These are phyloP conservation scores for Seiridium cupressi DNA, from an alignment of 2,329 filamentous ascomycete genomes.

Conservation along the genomic window DNA sequence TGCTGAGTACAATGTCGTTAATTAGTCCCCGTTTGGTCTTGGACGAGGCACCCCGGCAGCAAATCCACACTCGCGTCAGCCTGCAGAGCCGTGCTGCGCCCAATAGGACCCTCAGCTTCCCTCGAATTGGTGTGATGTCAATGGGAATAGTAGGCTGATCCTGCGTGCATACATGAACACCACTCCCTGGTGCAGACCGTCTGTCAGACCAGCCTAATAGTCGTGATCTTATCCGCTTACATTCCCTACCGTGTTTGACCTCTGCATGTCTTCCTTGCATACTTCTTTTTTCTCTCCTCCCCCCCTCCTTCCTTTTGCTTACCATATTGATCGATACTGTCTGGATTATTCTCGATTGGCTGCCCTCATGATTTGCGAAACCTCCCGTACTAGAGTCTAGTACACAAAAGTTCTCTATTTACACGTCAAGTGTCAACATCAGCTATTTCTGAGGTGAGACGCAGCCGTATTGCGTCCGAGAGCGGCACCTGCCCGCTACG, in stretches of 20 bases:
- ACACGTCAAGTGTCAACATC: neutral
- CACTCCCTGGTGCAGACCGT: neutral
- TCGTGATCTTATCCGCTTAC: constrained; percentile 1
- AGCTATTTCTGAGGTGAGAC: neutral
- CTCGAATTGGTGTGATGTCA: constrained; percentile 6
- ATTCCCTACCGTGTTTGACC: neutral
- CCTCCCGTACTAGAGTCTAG: neutral
- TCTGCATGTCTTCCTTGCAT: neutral
- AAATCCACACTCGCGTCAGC: constrained; percentile 1
- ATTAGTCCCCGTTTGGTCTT: neutral
- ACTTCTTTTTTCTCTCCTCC: neutral
- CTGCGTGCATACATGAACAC: constrained; percentile 1
- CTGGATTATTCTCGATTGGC: neutral
- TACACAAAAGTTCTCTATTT: neutral
- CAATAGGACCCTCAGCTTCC: neutral
- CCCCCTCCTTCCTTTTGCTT: neutral
- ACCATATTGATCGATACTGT: neutral
- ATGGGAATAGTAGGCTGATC: constrained; percentile 2
- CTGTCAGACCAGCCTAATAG: constrained; percentile 1
- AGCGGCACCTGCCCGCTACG: neutral
- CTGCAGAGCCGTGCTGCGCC: neutral
- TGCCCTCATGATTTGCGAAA: neutral
- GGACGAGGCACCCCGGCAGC: neutral
- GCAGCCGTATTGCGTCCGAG: neutral
- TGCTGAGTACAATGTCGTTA: neutral